Conservation (phyloP, 139 green algal genomes). For the Chlorella sorokiniana region DNA sequence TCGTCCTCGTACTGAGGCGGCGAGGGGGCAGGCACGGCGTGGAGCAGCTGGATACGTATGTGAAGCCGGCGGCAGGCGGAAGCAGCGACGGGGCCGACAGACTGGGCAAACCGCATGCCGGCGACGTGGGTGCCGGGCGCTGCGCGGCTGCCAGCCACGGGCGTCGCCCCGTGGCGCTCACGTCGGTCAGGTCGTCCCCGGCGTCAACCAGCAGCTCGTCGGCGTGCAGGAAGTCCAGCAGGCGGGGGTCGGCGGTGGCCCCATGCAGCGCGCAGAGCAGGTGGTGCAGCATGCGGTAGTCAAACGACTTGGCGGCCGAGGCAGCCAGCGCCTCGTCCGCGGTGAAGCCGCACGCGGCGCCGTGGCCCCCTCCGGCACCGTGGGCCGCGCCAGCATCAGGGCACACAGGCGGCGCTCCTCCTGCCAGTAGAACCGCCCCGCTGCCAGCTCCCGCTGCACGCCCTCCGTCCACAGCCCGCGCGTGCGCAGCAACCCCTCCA, state of each 20-base stretch:
- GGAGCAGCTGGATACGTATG: not conserved
- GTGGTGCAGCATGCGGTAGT: slow-evolving; percentile 64
- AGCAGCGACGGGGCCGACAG: no score
- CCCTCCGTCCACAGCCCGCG: slow-evolving; percentile 42
- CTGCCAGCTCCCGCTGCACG: slow-evolving; percentile 51
- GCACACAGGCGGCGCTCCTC: slow-evolving; percentile 61
- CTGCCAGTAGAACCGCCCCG: slow-evolving; percentile 72
- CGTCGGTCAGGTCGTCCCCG: no score
- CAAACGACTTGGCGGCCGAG: slow-evolving; percentile 77
- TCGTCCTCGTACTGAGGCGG: slow-evolving; percentile 80
- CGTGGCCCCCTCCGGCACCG: not conserved
- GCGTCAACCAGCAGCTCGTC: no score
- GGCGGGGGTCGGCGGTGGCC: not conserved
- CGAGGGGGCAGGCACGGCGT: not conserved
- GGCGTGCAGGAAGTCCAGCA: no score
- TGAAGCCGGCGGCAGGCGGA: no score
- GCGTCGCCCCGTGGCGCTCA: no score
- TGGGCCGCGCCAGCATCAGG: slow-evolving; percentile 31
- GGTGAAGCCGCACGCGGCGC: slow-evolving; percentile 27
- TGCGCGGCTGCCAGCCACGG: no score
- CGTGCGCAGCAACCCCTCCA: not conserved
- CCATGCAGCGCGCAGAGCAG: not conserved
- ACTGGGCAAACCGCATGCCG: no score
- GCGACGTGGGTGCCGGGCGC: no score
- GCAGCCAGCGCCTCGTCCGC: slow-evolving; percentile 56